phyloP scores from a whole-genome alignment of 257 asterid species.

The Scutellaria baicalensis region DNA sequence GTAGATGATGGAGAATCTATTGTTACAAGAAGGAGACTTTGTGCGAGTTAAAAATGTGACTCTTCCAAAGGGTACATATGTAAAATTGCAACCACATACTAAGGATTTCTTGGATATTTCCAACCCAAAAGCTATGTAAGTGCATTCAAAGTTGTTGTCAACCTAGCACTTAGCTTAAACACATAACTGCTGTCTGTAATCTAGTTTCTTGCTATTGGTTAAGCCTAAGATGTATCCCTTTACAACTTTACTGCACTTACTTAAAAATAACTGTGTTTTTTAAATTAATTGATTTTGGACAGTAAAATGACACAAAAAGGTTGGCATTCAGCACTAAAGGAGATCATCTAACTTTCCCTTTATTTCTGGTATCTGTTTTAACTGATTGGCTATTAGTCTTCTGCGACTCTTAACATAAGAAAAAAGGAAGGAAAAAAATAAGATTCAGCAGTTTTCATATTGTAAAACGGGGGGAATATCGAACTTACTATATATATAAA shows the following conservation, averaged over 20 bases:
- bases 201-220: not conserved
- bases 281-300: not conserved
- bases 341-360: not conserved
- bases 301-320: not conserved
- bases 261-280: not conserved
- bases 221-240: not conserved
- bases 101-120: slow-evolving; percentile 94
- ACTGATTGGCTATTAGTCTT: not conserved
- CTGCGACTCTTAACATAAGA: not conserved
- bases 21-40: slow-evolving; percentile 86
- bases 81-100: slow-evolving; percentile 94
- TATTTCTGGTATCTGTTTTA: not conserved
- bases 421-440: too few species aligned
- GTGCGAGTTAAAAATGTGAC: slow-evolving; percentile 84
- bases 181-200: not conserved
- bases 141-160: slow-evolving; percentile 15
- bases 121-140: slow-evolving; percentile 97
- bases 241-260: not conserved
- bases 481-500: not conserved
- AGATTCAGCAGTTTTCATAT: not conserved
- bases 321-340: not conserved
- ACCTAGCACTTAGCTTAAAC: not conserved
- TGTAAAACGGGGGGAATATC: not conserved
- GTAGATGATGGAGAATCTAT: slow-evolving; percentile 98
- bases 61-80: slow-evolving; percentile 94